Evolutionary conservation across 768 basidiomycete species (phyloP).

Genomic region (Mycena rebaudengoi): DNA sequence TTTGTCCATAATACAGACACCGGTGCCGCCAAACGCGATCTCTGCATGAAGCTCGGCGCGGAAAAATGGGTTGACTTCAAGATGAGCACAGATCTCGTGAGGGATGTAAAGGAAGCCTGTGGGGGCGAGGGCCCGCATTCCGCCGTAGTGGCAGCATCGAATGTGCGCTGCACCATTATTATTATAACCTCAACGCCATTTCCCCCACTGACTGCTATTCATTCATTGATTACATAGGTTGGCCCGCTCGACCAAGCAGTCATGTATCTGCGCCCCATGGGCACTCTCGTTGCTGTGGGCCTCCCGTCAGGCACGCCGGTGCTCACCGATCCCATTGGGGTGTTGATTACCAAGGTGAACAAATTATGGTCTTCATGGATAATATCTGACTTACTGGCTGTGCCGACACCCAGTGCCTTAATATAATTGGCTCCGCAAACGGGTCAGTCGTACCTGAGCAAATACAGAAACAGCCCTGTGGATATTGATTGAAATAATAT

Average conservation of each 20-base stretch:
- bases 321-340: too few species aligned
- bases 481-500: too few species aligned
- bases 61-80: conserved; percentile 84
- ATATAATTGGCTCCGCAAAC: too few species aligned
- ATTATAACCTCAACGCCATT: too few species aligned
- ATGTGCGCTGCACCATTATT: too few species aligned
- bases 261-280: conserved; percentile 77
- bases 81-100: conserved; percentile 68
- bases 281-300: conserved; percentile 82
- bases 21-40: conserved; percentile 72
- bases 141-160: conserved; percentile 66
- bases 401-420: too few species aligned
- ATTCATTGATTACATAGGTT: neutral
- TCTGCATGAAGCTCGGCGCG: conserved; percentile 69
- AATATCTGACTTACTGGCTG: too few species aligned
- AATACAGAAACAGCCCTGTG: too few species aligned
- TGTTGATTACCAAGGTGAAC: too few species aligned
- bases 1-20: conserved; percentile 70
- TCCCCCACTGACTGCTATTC: neutral
- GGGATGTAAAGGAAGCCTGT: conserved; percentile 68
- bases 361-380: too few species aligned
- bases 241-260: conserved; percentile 60
- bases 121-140: conserved; percentile 79
- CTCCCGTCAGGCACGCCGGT: too few species aligned
- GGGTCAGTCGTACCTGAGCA: too few species aligned